Evolutionary conservation across 148 eudicot genomes (phyloP).

Genomic region (Hydrangea macrophylla): DNA sequence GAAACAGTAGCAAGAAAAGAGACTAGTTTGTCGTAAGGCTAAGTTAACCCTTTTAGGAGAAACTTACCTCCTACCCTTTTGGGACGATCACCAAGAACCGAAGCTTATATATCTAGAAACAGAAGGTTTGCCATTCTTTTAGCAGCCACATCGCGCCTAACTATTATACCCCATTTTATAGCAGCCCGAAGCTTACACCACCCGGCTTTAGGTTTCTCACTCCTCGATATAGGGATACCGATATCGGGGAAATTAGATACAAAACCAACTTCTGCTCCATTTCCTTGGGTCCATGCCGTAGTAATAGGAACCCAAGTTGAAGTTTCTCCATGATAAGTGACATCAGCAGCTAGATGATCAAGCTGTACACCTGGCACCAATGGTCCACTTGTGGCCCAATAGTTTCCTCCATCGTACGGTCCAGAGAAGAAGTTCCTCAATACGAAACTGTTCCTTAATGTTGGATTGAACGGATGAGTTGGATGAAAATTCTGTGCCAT

Average conservation of each 20-base stretch:
- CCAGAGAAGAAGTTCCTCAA: slow-evolving; percentile 20
- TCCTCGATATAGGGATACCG: slow-evolving; percentile 25
- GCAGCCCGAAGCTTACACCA: slow-evolving; percentile 74
- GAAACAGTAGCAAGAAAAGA: neutral
- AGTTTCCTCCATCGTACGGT: slow-evolving; percentile 20
- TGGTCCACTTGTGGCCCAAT: slow-evolving; percentile 24
- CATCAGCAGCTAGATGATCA: slow-evolving; percentile 12
- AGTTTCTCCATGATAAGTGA: slow-evolving; percentile 27
- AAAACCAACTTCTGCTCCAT: slow-evolving; percentile 21
- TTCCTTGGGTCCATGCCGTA: slow-evolving; percentile 13
- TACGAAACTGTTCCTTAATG: slow-evolving; percentile 18
- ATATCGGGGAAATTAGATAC: slow-evolving; percentile 20
- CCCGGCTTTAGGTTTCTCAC: slow-evolving; percentile 39
- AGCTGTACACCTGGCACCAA: slow-evolving; percentile 18
- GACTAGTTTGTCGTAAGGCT: neutral
- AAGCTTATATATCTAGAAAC: slow-evolving; percentile 1
- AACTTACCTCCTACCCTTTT: neutral
- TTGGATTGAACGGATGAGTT: slow-evolving; percentile 21
- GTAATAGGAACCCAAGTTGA: slow-evolving; percentile 19
- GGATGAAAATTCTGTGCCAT: slow-evolving; percentile 30
- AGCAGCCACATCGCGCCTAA: slow-evolving; percentile 50
- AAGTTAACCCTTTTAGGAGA: slow-evolving; percentile 3
- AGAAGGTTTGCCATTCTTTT: slow-evolving; percentile 27
- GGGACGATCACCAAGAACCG: neutral
- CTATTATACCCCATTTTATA: slow-evolving; percentile 54